Evolutionary conservation across 1,284 basidiomycete genomes (phyloP).

Genomic region (Austroboletus niveus): DNA sequence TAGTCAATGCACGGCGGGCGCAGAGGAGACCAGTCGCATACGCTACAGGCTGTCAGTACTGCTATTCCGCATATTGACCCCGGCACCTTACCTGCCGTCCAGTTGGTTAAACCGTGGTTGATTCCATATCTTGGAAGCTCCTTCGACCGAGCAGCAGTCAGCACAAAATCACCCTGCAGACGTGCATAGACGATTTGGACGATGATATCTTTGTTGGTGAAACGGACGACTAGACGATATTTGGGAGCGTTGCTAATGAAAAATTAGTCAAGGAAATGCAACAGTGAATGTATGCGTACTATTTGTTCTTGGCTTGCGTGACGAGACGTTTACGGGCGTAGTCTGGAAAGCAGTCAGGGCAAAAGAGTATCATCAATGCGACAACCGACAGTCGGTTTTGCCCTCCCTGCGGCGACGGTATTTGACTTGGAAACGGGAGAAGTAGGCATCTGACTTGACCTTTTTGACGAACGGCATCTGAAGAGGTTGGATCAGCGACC

Average conservation of each 20-base stretch:
- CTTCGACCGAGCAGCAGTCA: slow-evolving; percentile 84
- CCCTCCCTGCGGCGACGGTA: slow-evolving; percentile 95
- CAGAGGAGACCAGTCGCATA: slow-evolving; percentile 97
- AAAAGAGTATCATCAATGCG: slow-evolving; percentile 1
- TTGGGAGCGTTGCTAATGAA: slow-evolving; percentile 84
- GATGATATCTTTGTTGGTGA: slow-evolving; percentile 93
- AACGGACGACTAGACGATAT: slow-evolving; percentile 97
- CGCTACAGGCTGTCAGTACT: slow-evolving; percentile 45
- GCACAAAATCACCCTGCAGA: slow-evolving; percentile 94
- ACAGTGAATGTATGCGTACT: slow-evolving; percentile 48
- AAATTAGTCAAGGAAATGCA: slow-evolving; percentile 8
- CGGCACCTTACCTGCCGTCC: slow-evolving; percentile 76
- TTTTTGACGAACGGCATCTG: slow-evolving; percentile 91
- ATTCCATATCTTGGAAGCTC: slow-evolving; percentile 97
- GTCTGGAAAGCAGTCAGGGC: slow-evolving; percentile 49
- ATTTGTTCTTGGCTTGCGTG: slow-evolving; percentile 99
- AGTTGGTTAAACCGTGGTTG: slow-evolving; percentile 98
- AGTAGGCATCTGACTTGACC: slow-evolving; percentile 90
- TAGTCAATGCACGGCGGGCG: slow-evolving; percentile 93
- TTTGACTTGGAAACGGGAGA: slow-evolving; percentile 97
- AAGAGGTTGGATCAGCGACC: slow-evolving; percentile 18
- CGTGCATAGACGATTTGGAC: slow-evolving; percentile 96
- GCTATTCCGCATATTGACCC: neutral
- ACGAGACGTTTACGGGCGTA: slow-evolving; percentile 96
- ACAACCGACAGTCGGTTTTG: slow-evolving; percentile 90